Base-by-base conservation (phyloP, 768 basidiomycete genomes). In the Piloderma croceum region DNA sequence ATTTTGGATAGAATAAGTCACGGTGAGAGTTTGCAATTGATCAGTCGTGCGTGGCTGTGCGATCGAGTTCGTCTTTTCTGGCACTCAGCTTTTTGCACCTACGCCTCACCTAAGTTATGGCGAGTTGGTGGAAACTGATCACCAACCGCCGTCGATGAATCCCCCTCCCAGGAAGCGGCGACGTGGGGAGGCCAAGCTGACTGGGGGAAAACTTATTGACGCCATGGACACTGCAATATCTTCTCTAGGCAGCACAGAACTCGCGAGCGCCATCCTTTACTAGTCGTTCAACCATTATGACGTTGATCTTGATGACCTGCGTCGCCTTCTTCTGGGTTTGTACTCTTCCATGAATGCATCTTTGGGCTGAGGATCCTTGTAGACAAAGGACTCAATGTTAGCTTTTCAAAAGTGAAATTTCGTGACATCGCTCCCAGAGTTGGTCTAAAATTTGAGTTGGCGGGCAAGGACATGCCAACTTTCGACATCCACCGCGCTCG, bases 401-500 rank as follows among this genome's bases (percentile, higher is more conserved):
- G 39, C 34, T 50, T 52, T 36, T 52, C 51, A 17, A 44, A 46
- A n/a, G 46, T 50, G 7, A 17, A 24, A 23, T 52, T 50, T 40
- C 32, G 29, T 17, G 38, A 50, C 7, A 45, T 52, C 21, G 52
- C 52, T 19, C 49, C 43, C 24, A 38, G 22, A 36, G 52, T 53
- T 42, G 40, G 50, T 38, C 39, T 53, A 34, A 36, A 46, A n/a
- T 43, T 44, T 27, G 12, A 13, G 5, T 19, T 24, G 41, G 32
- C 27, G 18, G 34, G 42, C 21, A 11, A 23, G 19, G 52, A 53
- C 39, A 48, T 48, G 33, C 33, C 37, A 36, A 42, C 47, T 31
- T 53, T 53, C 38, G 47, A 50, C 18, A 36, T 51, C 34, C 29
- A 46, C 35, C 52, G 52, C 38, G 43, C 52, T 25, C 52, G 52